Evolutionary conservation across 306 rosid genomes (phyloP).

Genomic region (Quercus aquifolioides): DNA sequence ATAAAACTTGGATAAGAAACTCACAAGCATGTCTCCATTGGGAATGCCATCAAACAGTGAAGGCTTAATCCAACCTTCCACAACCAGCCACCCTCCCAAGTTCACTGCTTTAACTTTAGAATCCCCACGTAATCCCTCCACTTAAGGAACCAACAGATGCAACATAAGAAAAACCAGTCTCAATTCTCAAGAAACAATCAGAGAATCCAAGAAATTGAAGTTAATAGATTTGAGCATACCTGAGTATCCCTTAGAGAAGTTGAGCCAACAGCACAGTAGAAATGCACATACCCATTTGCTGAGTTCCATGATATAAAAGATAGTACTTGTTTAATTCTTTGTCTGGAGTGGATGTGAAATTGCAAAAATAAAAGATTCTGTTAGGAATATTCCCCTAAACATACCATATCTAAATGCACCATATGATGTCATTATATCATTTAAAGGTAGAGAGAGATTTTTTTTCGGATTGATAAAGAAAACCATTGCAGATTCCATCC

Average conservation of each 20-base stretch:
- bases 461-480: too few relatives aligned
- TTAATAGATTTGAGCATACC: slow-evolving; percentile 36
- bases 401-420: not conserved
- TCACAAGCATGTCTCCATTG: slow-evolving; percentile 92
- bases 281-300: slow-evolving; percentile 62
- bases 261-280: slow-evolving; percentile 48
- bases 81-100: slow-evolving; percentile 94
- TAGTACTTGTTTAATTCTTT: slow-evolving; percentile 78
- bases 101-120: slow-evolving; percentile 82
- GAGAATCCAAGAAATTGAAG: slow-evolving; percentile 15
- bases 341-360: slow-evolving; percentile 91
- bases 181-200: not conserved
- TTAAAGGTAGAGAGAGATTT: not conserved
- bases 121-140: slow-evolving; percentile 65
- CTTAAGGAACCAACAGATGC: slow-evolving; percentile 45
- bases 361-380: slow-evolving; percentile 23
- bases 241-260: slow-evolving; percentile 51
- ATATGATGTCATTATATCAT: not conserved
- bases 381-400: slow-evolving; percentile 16
- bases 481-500: not conserved
- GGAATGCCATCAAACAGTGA: slow-evolving; percentile 90
- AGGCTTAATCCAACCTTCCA: slow-evolving; percentile 98
- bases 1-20: slow-evolving; percentile 20
- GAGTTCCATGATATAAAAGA: slow-evolving; percentile 62
- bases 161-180: slow-evolving; percentile 1